A percentile compares a stretch with the other conserved stretches of the same genome.
These are phyloP conservation scores for Trichoderma sp. DNA, from an alignment of 2,329 filamentous ascomycete genomes.

Conservation along the genomic window DNA sequence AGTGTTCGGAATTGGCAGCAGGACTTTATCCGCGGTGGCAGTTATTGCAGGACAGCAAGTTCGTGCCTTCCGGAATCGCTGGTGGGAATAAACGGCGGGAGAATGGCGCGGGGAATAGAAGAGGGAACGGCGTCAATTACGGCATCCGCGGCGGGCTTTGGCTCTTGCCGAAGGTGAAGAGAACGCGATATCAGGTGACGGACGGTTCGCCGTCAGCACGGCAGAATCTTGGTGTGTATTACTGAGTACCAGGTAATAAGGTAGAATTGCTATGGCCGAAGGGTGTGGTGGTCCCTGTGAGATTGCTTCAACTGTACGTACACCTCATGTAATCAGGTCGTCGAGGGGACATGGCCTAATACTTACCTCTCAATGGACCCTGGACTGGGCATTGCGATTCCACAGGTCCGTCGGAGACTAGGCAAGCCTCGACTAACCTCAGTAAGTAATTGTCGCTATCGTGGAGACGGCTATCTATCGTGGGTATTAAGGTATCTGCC, in stretches of 20 bases:
- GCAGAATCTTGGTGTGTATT: not conserved
- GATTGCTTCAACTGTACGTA: not conserved
- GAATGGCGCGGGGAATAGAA: constrained; percentile 1
- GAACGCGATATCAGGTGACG: not conserved
- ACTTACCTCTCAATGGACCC: not conserved
- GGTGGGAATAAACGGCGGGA: constrained; percentile 1
- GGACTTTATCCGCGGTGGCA: constrained; percentile 1
- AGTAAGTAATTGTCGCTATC: not conserved
- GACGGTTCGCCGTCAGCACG: not conserved
- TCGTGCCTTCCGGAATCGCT: constrained; percentile 2
- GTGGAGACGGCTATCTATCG: not conserved
- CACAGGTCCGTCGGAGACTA: not conserved
- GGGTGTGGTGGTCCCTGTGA: not conserved
- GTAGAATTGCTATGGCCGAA: not conserved
- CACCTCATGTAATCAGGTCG: not conserved
- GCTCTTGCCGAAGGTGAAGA: not conserved
- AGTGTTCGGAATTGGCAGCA: not conserved
- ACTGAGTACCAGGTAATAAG: not conserved
- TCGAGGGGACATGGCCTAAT: not conserved
- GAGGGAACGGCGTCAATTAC: not conserved
- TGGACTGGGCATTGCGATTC: not conserved
- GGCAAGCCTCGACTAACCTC: not conserved
- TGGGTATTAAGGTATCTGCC: no score
- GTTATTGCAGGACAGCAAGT: not conserved
- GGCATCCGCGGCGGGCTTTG: not conserved